Conservation (phyloP, 331 rosid species). For the Malus hybrid region DNA sequence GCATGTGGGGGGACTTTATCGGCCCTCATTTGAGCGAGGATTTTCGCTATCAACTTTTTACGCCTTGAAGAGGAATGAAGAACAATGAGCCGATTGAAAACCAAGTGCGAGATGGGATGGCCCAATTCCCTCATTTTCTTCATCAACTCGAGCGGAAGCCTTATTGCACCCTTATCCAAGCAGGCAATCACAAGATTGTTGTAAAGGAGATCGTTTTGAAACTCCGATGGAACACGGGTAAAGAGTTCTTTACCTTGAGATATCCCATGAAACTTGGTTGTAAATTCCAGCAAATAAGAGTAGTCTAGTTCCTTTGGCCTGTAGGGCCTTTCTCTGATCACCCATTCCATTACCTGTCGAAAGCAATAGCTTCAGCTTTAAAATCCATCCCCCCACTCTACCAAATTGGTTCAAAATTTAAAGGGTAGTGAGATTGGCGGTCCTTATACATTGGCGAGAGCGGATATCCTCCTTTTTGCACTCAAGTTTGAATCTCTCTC, state of each 20-base stretch:
- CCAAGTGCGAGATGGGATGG: conserved; percentile 72
- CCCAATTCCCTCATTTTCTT: conserved; percentile 79
- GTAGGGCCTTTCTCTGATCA: conserved; percentile 81
- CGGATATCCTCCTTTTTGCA: background rate
- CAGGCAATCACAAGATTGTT: conserved; percentile 82
- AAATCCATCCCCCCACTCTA: background rate
- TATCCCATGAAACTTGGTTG: conserved; percentile 71
- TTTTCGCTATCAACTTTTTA: conserved; percentile 50
- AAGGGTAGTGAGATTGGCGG: background rate
- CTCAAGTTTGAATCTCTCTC: no score
- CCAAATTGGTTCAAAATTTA: background rate
- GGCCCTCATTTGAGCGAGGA: conserved; percentile 81
- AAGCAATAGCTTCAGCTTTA: conserved; percentile 8
- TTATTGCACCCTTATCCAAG: conserved; percentile 70
- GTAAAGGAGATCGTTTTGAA: conserved; percentile 82
- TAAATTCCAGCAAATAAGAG: conserved; percentile 74
- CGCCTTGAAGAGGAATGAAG: conserved; percentile 53
- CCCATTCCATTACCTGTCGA: conserved; percentile 93
- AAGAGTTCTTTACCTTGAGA: conserved; percentile 76
- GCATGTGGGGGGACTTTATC: conserved; percentile 72
- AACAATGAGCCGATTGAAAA: conserved; percentile 78
- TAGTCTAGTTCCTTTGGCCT: conserved; percentile 72
- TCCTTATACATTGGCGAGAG: background rate
- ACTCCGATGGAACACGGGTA: conserved; percentile 48
- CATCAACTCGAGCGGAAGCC: conserved; percentile 81